Evolutionary conservation across 768 basidiomycete species (phyloP).

Genomic region (Boletus eberwhitei): DNA sequence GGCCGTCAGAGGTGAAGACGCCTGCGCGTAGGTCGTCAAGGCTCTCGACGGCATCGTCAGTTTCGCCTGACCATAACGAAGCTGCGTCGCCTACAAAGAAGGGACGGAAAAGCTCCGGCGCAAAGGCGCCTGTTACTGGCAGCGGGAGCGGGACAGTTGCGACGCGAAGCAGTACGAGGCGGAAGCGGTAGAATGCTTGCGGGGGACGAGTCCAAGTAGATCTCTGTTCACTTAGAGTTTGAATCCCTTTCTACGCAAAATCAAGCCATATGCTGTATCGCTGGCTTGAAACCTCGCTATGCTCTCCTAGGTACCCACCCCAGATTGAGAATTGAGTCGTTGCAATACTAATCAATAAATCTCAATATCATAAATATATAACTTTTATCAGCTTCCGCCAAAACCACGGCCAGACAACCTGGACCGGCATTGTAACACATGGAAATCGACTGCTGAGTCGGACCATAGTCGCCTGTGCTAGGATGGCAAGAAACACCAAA

Average conservation of each 20-base stretch:
- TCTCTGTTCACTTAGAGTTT: not conserved
- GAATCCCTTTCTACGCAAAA: not conserved
- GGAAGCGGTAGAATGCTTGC: constrained; percentile 21
- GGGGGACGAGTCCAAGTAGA: not conserved
- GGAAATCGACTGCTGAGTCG: not conserved
- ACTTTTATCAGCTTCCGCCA: not conserved
- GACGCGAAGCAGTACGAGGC: constrained; percentile 32
- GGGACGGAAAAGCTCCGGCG: constrained; percentile 21
- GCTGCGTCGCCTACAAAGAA: constrained; percentile 23
- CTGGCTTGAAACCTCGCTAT: not conserved
- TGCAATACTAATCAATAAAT: not conserved
- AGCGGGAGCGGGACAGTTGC: constrained; percentile 13
- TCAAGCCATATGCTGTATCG: not conserved
- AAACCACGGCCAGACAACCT: not conserved
- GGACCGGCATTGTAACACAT: not conserved
- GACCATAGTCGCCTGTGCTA: not conserved
- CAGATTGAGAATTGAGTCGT: not conserved
- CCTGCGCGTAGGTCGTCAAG: constrained; percentile 38
- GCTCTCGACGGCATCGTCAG: constrained; percentile 34
- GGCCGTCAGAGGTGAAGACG: constrained; percentile 22
- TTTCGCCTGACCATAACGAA: constrained; percentile 31
- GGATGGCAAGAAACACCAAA: not conserved
- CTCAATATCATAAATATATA: not conserved
- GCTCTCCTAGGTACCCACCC: not conserved
- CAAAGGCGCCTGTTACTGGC: constrained; percentile 7